Conservation (phyloP, 2,329 filamentous ascomycete species). For the Botrytis squamosa region DNA sequence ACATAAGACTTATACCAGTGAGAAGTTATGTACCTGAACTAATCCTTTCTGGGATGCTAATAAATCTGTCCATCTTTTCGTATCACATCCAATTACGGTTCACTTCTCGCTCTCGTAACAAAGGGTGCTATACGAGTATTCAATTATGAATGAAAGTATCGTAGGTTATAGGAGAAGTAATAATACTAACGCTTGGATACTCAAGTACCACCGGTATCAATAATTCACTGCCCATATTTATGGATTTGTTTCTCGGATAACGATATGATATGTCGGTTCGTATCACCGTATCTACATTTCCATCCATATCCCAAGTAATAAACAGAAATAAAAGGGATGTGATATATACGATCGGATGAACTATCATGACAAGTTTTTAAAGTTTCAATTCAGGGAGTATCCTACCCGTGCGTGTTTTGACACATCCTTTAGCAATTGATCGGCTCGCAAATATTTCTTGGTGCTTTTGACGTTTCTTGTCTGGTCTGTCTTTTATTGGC, state of each 20-base stretch:
- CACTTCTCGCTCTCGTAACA: conserved; percentile 4
- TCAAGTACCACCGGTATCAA: neutral
- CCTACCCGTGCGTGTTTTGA: neutral
- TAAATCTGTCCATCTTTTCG: neutral
- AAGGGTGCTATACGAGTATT: neutral
- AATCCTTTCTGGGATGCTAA: neutral
- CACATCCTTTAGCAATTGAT: neutral
- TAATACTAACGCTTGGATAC: neutral
- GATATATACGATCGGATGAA: neutral
- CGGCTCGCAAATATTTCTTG: neutral
- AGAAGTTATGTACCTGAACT: neutral
- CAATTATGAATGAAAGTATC: neutral
- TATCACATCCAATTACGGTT: neutral
- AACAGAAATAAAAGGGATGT: neutral
- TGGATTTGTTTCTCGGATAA: neutral
- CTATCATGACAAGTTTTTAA: neutral
- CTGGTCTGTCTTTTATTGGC: neutral
- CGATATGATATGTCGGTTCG: neutral
- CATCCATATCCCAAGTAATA: neutral
- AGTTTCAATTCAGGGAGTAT: neutral
- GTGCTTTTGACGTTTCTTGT: neutral
- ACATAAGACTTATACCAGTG: neutral
- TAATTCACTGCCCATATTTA: neutral
- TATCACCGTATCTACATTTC: no score
- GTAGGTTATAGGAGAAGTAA: neutral